Conservation (phyloP, 179 eudicot genomes). For the Sideroxylon spinosum region DNA sequence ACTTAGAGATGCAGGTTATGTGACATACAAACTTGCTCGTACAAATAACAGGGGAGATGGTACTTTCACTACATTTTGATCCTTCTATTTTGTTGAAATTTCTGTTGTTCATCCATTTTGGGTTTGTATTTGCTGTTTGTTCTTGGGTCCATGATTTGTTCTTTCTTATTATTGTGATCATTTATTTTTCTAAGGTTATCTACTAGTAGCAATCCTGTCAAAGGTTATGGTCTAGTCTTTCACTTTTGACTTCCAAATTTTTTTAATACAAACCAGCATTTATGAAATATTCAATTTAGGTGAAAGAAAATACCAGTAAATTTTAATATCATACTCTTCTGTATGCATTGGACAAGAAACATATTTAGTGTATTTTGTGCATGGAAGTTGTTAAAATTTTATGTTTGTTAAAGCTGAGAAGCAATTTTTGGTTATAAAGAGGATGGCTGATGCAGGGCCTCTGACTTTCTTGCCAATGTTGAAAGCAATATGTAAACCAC, state of each 20-base stretch:
- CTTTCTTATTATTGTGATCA: not conserved
- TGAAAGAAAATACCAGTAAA: not conserved
- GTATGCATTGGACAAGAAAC: no score
- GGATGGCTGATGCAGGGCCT: no score
- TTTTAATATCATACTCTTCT: not conserved
- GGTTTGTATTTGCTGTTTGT: not conserved
- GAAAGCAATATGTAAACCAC: no score
- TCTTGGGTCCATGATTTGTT: not conserved
- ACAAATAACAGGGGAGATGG: constrained; percentile 72
- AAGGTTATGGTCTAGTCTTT: not conserved
- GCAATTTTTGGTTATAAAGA: no score
- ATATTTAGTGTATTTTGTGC: no score
- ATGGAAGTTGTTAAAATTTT: no score
- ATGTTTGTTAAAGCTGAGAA: no score
- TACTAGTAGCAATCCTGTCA: not conserved
- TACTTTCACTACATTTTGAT: constrained; percentile 12
- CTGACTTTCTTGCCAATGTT: no score
- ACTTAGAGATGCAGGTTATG: constrained; percentile 56
- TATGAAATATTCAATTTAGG: no score
- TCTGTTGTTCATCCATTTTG: not conserved
- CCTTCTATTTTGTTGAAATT: not conserved
- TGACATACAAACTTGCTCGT: constrained; percentile 50
- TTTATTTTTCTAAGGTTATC: not conserved
- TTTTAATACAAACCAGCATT: no score
- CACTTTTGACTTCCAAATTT: not conserved